Evolutionary conservation across 2,329 filamentous ascomycete genomes (phyloP).

Genomic region (Magnaporthiopsis poae): DNA sequence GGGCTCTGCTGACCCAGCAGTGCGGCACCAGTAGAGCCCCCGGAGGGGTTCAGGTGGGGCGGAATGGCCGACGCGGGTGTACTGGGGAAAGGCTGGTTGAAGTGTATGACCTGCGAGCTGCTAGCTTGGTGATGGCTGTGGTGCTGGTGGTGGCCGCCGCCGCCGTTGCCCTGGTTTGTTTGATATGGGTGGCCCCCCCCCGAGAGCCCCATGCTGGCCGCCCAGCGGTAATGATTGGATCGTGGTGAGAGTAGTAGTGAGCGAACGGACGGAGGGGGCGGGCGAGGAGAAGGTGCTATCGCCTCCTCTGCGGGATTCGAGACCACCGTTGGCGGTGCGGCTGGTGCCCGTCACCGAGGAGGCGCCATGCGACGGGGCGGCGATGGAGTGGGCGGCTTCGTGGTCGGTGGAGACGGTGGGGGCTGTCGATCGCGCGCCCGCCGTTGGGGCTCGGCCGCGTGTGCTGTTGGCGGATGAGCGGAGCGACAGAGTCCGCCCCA

Average conservation of each 20-base stretch:
- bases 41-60: conserved; percentile 50
- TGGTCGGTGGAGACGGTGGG: conserved; percentile 77
- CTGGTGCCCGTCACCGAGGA: conserved; percentile 63
- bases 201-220: conserved; percentile 29
- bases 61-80: conserved; percentile 63
- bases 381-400: conserved; percentile 64
- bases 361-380: conserved; percentile 62
- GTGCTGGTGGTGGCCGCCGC: conserved; percentile 21
- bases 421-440: conserved; percentile 62
- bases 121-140: conserved; percentile 15
- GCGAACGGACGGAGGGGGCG: conserved; percentile 66
- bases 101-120: conserved; percentile 45
- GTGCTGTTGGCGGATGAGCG: conserved; percentile 54
- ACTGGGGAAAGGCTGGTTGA: conserved; percentile 56
- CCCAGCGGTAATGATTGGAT: conserved; percentile 62
- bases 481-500: conserved; percentile 45
- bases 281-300: conserved; percentile 75
- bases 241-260: conserved; percentile 76
- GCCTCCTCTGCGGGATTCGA: conserved; percentile 59
- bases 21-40: conserved; percentile 9
- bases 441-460: conserved; percentile 42
- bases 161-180: conserved; percentile 26
- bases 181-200: conserved; percentile 18
- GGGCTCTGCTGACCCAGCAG: conserved; percentile 16
- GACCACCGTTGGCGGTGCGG: conserved; percentile 55